Percentiles rank a stretch among this genome's conserved stretches.
Evolutionary conservation across 345 rosid genomes (phyloP).

Genomic region (Limnanthes douglasii): DNA sequence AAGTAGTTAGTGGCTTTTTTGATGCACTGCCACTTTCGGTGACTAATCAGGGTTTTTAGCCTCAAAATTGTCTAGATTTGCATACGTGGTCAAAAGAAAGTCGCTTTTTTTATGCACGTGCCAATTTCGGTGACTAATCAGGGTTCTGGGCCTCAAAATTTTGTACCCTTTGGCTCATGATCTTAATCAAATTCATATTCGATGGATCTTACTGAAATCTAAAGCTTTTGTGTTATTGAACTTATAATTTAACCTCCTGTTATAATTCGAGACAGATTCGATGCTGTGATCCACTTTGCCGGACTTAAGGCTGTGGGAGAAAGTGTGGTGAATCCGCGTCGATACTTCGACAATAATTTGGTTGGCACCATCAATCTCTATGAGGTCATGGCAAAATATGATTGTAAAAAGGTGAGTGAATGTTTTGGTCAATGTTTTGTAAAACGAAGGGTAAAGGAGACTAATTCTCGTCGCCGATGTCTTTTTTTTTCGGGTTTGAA

Average conservation of each 20-base stretch:
- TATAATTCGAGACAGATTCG: constrained; percentile 31
- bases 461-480: background rate
- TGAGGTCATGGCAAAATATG: constrained; percentile 57
- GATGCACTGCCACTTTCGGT: too few relatives aligned
- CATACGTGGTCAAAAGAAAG: too few relatives aligned
- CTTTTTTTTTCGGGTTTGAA: background rate
- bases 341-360: constrained; percentile 72
- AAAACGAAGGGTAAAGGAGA: too few relatives aligned
- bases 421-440: background rate
- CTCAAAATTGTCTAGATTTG: too few relatives aligned
- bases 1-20: too few relatives aligned
- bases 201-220: background rate
- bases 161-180: background rate
- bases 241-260: background rate
- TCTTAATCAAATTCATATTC: background rate
- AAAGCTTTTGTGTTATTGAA: too few relatives aligned
- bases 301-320: constrained; percentile 92
- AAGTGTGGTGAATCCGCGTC: constrained; percentile 64
- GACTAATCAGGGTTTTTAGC: too few relatives aligned
- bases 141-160: too few relatives aligned
- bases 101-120: too few relatives aligned
- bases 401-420: constrained; percentile 42
- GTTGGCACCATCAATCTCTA: constrained; percentile 63
- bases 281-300: constrained; percentile 95
- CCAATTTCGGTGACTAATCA: too few relatives aligned